Base-by-base conservation (phyloP, 352 stramenopile species). In the Phytophthora pistaciae region DNA sequence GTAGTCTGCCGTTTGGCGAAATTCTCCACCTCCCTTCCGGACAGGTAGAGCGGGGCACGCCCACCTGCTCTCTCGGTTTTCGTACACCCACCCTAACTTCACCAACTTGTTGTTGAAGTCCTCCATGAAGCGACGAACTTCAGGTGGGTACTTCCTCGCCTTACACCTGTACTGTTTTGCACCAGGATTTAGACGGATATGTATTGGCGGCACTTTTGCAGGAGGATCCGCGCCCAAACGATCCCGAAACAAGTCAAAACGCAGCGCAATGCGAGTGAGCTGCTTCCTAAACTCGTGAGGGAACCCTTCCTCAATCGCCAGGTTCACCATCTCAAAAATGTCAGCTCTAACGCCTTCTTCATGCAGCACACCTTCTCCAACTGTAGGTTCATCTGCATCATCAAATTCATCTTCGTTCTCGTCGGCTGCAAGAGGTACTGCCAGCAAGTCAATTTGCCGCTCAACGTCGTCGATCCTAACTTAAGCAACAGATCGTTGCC, bases 151-250 rank as follows among this genome's bases (percentile, higher is more conserved):
- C 5, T 58, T 18, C 7, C 64, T n/a, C 3, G 64, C 38, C n/a
- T 67, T 62, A 27, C 67, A 70, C 4, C 67, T 29, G 31, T 82
- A 78, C 3, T 67, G 71, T 13, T 54, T 58, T 0, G 75, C 49
- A 1, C 61, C 67, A 21, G 18, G n/a, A n/a, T 77, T 79, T 0
- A 75, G 13, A 8, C 54, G 60, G n/a, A 78, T 18, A 27, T 63
- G 54, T 53, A 81, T 65, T n/a, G 69, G 55, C 9, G 57, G 25
- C 4, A 75, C 69, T 25, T 46, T 20, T 3, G 69, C 70, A 18
- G 74, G 58, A 18, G 65, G 70, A n/a, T 78, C 69, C 0, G 46
- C 55, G 14, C 74, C 70, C 2, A 81, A 46, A 14, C 40, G 18
- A 10, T 69, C 2, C n/a, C 62, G 55, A 31, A 59, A 75, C 13